Evolutionary conservation across 148 eudicot species (phyloP), one percentile per base, ranked within the genome.

Genomic region (Rhododendron henanense): DNA sequence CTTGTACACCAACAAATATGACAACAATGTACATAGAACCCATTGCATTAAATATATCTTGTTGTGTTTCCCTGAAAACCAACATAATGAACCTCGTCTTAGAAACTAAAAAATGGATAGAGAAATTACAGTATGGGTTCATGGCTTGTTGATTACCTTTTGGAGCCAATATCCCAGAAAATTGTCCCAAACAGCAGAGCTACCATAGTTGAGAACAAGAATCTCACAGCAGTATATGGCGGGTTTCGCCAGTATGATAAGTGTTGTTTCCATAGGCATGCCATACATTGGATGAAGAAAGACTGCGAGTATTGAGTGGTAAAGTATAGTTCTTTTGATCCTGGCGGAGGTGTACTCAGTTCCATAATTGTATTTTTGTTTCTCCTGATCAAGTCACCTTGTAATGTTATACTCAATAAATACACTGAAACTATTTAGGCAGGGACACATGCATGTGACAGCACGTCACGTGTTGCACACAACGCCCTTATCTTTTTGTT

Each of bases 241-340:
- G 94, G 90, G 85, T 93, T 93, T 77, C 94, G 85, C 95, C 94
- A 92, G 39, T 92, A 93, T 8, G 94, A 93, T 83, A 88, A 86
- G 85, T 90, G 89, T 74, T 90, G 93, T 85, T 93, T 93, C 95
- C 95, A 93, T 47, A 93, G 87, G 86, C 94, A 93, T 37, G 95
- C 94, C 73, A 77, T 78, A 35, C 93, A 93, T 75, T 93, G 95
- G 37, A 76, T 81, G 79, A 84, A 39, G 84, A 86, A 79, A 31
- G 90, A 35, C 73, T 93, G 94, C 15, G 95, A 92, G 81, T 92
- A 92, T 82, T 84, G 85, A 23, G 93, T 91, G 9, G 90, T 74
- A 82, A 93, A 93, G 82, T 90, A 84, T 6, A 93, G 85, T 81
- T 93, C 93, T 35, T 91, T 89, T 33, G 95, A 90, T 50, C 87